Evolutionary conservation across 2,329 filamentous ascomycete genomes (phyloP).

Genomic region (Aspergillus sp.): DNA sequence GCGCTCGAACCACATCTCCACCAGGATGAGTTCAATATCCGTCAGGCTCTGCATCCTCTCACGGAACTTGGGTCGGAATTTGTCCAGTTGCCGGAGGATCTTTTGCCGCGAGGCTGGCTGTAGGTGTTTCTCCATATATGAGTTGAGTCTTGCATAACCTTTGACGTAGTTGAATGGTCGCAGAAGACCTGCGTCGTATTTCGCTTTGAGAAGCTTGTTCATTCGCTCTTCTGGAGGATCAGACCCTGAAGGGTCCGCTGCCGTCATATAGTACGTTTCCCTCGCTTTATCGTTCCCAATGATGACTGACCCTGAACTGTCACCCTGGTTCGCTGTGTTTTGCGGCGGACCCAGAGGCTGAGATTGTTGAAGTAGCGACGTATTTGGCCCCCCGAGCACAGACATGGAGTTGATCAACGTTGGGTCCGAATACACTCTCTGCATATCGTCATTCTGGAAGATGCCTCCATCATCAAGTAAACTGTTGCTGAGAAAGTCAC

Average conservation of each 20-base stretch:
- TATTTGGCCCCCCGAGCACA: constrained; percentile 30
- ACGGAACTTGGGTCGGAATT: constrained; percentile 91
- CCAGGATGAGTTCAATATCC: constrained; percentile 89
- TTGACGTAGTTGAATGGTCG: constrained; percentile 99
- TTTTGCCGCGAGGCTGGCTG: constrained; percentile 80
- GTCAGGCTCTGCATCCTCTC: constrained; percentile 91
- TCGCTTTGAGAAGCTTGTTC: constrained; percentile 89
- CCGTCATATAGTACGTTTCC: constrained; percentile 92
- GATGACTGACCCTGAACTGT: constrained; percentile 59
- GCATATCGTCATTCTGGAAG: constrained; percentile 65
- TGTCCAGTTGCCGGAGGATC: constrained; percentile 86
- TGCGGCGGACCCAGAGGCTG: constrained; percentile 35
- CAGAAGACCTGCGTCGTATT: constrained; percentile 91
- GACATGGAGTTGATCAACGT: constrained; percentile 50
- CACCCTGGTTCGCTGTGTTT: constrained; percentile 39
- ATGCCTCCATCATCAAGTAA: constrained; percentile 79
- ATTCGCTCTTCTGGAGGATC: constrained; percentile 89
- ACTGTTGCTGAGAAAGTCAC: constrained; percentile 92
- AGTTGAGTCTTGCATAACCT: constrained; percentile 83
- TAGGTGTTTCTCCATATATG: constrained; percentile 90
- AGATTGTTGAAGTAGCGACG: constrained; percentile 35
- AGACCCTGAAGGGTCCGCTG: constrained; percentile 87
- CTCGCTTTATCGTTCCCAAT: constrained; percentile 67
- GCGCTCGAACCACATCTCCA: constrained; percentile 99
- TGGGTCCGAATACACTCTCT: constrained; percentile 62